Evolutionary conservation across 129 eudicot genomes (phyloP).

Genomic region (Deinandra increscens): DNA sequence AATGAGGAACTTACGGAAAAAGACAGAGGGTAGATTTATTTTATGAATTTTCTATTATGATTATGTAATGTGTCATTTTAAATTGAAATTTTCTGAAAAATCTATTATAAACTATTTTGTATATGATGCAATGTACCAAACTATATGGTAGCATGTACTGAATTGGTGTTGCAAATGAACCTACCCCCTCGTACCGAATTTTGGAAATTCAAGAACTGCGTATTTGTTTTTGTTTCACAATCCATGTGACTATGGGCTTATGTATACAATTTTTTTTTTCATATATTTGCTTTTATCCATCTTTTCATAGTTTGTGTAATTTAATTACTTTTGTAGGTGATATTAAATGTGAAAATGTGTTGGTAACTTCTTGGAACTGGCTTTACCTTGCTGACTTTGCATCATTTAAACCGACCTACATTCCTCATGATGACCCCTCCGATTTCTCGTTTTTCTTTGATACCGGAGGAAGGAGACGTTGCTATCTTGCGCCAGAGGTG

Average conservation of each 20-base stretch:
- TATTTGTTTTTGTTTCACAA: background rate
- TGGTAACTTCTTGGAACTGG: slow-evolving; percentile 99
- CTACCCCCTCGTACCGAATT: too few relatives aligned
- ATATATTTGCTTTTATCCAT: background rate
- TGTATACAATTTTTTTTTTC: background rate
- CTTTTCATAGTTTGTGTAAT: slow-evolving; percentile 5
- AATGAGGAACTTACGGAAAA: background rate
- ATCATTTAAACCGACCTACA: slow-evolving; percentile 93
- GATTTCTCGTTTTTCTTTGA: slow-evolving; percentile 97
- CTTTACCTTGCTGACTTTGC: slow-evolving; percentile 98
- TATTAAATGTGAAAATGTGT: slow-evolving; percentile 96
- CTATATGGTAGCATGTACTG: too few relatives aligned
- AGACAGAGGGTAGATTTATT: background rate
- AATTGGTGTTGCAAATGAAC: too few relatives aligned
- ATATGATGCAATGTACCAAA: too few relatives aligned
- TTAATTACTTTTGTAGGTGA: slow-evolving; percentile 57
- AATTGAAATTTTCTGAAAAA: too few relatives aligned
- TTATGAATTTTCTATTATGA: too few relatives aligned
- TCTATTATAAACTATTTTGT: too few relatives aligned
- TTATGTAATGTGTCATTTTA: too few relatives aligned
- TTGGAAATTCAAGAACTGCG: too few relatives aligned
- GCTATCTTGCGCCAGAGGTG: slow-evolving; percentile 99
- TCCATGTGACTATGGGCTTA: background rate
- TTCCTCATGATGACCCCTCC: slow-evolving; percentile 96
- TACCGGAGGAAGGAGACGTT: slow-evolving; percentile 97